Conservation (phyloP, 306 rosid genomes). For the Cotoneaster glaucophyllus region DNA sequence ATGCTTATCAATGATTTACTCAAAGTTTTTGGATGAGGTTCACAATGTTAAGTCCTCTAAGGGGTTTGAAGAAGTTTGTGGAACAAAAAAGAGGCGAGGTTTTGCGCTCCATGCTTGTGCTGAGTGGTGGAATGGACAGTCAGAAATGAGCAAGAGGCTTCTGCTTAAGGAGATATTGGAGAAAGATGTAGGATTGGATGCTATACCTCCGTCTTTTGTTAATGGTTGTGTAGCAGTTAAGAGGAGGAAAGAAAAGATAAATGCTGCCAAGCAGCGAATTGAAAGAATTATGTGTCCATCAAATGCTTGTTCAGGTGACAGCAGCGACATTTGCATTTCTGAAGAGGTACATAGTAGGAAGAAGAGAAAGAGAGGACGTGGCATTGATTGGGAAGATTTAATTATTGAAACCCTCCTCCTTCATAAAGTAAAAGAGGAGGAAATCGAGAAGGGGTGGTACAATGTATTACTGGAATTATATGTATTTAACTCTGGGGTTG, state of each 20-base stretch:
- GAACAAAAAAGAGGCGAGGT: slow-evolving; percentile 14
- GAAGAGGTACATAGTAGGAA: slow-evolving; percentile 11
- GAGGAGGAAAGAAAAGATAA: slow-evolving; percentile 55
- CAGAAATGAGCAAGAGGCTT: slow-evolving; percentile 68
- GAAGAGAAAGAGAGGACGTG: slow-evolving; percentile 40
- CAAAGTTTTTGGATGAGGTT: slow-evolving; percentile 27
- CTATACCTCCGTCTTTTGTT: slow-evolving; percentile 67
- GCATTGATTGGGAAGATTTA: slow-evolving; percentile 75
- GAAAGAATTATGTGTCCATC: slow-evolving; percentile 44
- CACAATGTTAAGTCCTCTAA: slow-evolving; percentile 10
- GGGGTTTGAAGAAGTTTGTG: slow-evolving; percentile 18
- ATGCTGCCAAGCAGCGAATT: slow-evolving; percentile 60
- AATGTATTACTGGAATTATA: slow-evolving; percentile 51
- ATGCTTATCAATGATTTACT: slow-evolving; percentile 53
- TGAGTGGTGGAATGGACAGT: slow-evolving; percentile 81
- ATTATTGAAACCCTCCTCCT: slow-evolving; percentile 73
- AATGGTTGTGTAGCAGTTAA: slow-evolving; percentile 31
- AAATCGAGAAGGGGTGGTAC: slow-evolving; percentile 84
- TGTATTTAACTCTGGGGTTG: slow-evolving; percentile 50
- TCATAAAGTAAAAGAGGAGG: slow-evolving; percentile 66
- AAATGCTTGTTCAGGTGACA: slow-evolving; percentile 9
- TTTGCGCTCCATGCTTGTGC: slow-evolving; percentile 27
- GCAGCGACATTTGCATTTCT: not conserved
- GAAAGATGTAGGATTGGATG: slow-evolving; percentile 64
- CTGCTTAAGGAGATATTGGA: slow-evolving; percentile 45